These are phyloP conservation scores for Coemansia umbellata DNA, from an alignment of 192 early-diverging fungal species.

Conservation along the genomic window DNA sequence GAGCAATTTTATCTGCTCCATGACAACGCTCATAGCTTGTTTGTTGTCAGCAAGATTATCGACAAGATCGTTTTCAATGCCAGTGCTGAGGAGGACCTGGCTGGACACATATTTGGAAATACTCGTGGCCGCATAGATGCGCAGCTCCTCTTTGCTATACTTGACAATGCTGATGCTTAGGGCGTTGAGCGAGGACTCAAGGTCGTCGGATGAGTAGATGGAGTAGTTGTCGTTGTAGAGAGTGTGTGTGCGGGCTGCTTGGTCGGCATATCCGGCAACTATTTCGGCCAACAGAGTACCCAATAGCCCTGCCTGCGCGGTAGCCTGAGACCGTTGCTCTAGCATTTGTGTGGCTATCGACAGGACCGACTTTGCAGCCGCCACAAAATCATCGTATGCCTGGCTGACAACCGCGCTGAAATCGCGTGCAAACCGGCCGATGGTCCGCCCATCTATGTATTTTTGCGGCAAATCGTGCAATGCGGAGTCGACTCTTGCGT, in stretches of 20 bases:
- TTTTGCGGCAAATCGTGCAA: conserved; percentile 16
- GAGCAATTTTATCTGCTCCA: conserved; percentile 19
- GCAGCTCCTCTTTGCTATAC: conserved; percentile 48
- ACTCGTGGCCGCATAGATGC: conserved; percentile 26
- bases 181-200: conserved; percentile 3
- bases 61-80: conserved; percentile 43
- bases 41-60: conserved; percentile 25
- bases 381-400: conserved; percentile 26
- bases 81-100: conserved; percentile 47
- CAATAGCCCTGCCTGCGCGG: conserved; percentile 5
- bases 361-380: conserved; percentile 16
- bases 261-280: conserved; percentile 3
- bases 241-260: neutral
- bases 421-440: conserved; percentile 7
- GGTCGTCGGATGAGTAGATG: conserved; percentile 3
- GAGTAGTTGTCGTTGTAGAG: conserved; percentile 1
- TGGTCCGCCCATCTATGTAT: conserved; percentile 17
- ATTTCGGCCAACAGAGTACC: conserved; percentile 26
- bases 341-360: neutral
- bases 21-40: conserved; percentile 5
- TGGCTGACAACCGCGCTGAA: conserved; percentile 25
- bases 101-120: conserved; percentile 42
- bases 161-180: conserved; percentile 33
- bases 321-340: neutral
- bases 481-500: conserved; percentile 27